Evolutionary conservation across 2,329 filamentous ascomycete genomes (phyloP).

Genomic region (Fusarium sp.): DNA sequence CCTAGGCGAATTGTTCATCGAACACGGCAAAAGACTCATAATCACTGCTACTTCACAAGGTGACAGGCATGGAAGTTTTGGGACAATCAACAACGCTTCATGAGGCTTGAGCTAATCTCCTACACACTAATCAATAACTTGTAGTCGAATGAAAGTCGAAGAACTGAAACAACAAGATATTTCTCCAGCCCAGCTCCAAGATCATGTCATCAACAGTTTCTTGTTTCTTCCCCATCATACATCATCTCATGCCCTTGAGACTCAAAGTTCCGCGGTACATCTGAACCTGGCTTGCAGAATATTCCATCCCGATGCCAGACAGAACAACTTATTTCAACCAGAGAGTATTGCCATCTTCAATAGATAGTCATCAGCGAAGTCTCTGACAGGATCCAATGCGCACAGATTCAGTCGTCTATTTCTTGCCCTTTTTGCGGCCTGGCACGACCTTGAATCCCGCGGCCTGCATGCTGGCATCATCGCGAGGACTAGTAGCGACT

Average conservation of each 20-base stretch:
- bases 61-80: not conserved
- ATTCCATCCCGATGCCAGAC: not conserved
- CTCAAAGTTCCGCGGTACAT: not conserved
- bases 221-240: not conserved
- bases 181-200: constrained; percentile 2
- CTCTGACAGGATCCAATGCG: constrained; percentile 1
- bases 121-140: constrained; percentile 21
- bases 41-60: not conserved
- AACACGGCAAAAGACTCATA: not conserved
- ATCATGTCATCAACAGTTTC: not conserved
- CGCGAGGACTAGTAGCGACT: constrained; percentile 53
- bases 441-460: constrained; percentile 90
- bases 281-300: not conserved
- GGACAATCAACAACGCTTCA: not conserved
- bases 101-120: constrained; percentile 7
- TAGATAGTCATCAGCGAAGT: constrained; percentile 1
- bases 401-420: constrained; percentile 54
- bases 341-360: not conserved
- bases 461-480: constrained; percentile 55
- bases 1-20: not conserved
- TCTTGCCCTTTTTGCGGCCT: constrained; percentile 91
- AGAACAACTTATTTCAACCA: not conserved
- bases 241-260: constrained; percentile 3
- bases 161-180: constrained; percentile 2
- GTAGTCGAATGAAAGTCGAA: constrained; percentile 9